These are phyloP conservation scores for Vitis hybrid DNA, from an alignment of 177 flowering plant genomes.

Conservation along the genomic window DNA sequence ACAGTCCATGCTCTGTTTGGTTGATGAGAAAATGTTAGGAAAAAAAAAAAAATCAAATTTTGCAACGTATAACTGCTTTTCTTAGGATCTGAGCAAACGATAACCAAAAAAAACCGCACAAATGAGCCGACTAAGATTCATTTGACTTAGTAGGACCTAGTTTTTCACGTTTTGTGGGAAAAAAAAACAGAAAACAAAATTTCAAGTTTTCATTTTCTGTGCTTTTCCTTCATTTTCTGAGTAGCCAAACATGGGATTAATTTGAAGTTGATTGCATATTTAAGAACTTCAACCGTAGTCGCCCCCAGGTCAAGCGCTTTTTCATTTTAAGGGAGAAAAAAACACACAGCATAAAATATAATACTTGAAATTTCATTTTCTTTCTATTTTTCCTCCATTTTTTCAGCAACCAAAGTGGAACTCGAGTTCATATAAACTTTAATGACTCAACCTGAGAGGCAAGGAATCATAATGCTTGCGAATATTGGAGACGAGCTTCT, in stretches of 20 bases:
- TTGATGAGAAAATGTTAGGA: not conserved
- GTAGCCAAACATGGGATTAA: not conserved
- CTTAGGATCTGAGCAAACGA: too few species aligned
- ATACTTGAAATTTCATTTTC: too few species aligned
- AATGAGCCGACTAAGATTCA: too few species aligned
- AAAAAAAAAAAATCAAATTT: not conserved
- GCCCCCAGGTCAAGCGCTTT: too few species aligned
- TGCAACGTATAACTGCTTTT: not conserved
- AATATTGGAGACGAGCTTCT: constrained; percentile 83
- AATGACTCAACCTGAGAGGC: constrained; percentile 63
- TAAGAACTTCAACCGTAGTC: too few species aligned
- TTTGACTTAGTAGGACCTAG: too few species aligned
- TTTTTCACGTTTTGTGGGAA: too few species aligned
- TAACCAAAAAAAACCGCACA: too few species aligned
- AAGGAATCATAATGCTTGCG: constrained; percentile 89
- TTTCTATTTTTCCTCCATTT: not conserved
- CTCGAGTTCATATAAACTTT: too few species aligned
- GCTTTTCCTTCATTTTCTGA: constrained; percentile 4
- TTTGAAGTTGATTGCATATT: not conserved
- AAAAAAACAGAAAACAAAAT: too few species aligned
- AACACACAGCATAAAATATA: not conserved
- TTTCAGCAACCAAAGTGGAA: constrained; percentile 8
- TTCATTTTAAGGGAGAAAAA: too few species aligned
- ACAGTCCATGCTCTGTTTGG: not conserved
- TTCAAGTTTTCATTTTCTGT: too few species aligned